A percentile compares a stretch with the other conserved stretches of the same genome.
Conservation (phyloP, 78 protist genomes). For the Speleostelium caveatum region DNA sequence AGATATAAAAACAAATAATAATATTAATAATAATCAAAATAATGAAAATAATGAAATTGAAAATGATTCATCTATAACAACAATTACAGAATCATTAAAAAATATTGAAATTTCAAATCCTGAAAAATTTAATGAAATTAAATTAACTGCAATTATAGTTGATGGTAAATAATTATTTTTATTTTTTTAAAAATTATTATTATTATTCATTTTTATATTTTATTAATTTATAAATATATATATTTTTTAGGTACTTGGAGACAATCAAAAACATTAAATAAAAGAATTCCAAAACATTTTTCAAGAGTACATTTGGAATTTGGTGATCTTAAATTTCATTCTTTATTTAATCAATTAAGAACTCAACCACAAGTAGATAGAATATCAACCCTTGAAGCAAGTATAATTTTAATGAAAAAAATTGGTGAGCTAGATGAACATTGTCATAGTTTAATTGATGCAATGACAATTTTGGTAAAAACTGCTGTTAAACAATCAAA, state of each 20-base stretch:
- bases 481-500: neutral
- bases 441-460: neutral
- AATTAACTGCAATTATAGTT: constrained; percentile 36
- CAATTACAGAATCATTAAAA: constrained; percentile 29
- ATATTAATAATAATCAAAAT: neutral
- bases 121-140: constrained; percentile 1
- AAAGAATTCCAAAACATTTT: constrained; percentile 44
- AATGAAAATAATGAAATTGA: neutral
- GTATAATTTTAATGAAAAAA: constrained; percentile 32
- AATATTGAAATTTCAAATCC: constrained; percentile 1
- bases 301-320: constrained; percentile 56
- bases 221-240: no score
- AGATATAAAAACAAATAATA: neutral
- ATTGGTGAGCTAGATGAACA: constrained; percentile 25
- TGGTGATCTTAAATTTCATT: constrained; percentile 39
- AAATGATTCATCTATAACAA: constrained; percentile 2
- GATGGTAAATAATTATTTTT: no score
- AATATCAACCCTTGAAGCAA: constrained; percentile 69
- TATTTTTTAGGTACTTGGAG: no score
- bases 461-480: constrained; percentile 2
- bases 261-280: constrained; percentile 42
- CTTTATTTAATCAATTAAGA: constrained; percentile 62
- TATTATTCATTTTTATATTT: no score
- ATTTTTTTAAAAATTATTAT: no score
- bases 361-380: constrained; percentile 73